Base-by-base conservation (phyloP, 2,329 filamentous ascomycete genomes). In the Lachnellula subtilissima region DNA sequence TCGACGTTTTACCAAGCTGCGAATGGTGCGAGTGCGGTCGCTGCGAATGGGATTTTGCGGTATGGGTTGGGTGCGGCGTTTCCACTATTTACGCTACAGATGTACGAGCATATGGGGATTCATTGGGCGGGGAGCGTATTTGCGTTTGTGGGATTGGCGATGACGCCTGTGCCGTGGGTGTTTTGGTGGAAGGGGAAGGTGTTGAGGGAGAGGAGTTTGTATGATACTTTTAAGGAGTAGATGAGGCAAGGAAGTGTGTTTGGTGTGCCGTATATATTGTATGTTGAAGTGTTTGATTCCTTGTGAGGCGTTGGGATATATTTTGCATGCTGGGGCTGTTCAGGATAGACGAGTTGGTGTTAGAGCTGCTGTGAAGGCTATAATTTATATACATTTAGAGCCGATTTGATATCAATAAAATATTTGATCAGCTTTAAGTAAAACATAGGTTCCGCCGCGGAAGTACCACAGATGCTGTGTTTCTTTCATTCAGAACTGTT, bases 101-200 rank as follows among this genome's bases (percentile, higher is more conserved):
- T 76, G 70, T 75, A 75, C 51, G 53, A 67, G 14, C 58, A 42
- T 1, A 60, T 78, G 11, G 73, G 72, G 0, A 71, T 76, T 14
- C 69, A 66, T n/a, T 75, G 74, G 71, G 75, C 75, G 2, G 72
- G 70, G 4, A 73, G 70, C 22, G 53, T 76, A 22, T 67, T 78
- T 36, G 76, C 68, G 0, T 75, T 77, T 53, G 66, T 79, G 3
- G 72, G 69, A 53, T 60, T 71, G 1, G 36, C 73, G 2, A 65
- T 78, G 65, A 67, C 71, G 4, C 75, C 74, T 1, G 67, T 79
- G 5, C 77, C 77, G 17, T 79, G 73, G 65, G 50, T 76, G 2
- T 72, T 78, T 40, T 78, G 71, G 48, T 64, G 55, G 37, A 74
- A 69, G 37, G 75, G 73, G 3, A 65, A 69, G 22, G 42, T 36